Evolutionary conservation across 202 grass and related monocot genomes (phyloP).

Genomic region (Eragrostis tef): DNA sequence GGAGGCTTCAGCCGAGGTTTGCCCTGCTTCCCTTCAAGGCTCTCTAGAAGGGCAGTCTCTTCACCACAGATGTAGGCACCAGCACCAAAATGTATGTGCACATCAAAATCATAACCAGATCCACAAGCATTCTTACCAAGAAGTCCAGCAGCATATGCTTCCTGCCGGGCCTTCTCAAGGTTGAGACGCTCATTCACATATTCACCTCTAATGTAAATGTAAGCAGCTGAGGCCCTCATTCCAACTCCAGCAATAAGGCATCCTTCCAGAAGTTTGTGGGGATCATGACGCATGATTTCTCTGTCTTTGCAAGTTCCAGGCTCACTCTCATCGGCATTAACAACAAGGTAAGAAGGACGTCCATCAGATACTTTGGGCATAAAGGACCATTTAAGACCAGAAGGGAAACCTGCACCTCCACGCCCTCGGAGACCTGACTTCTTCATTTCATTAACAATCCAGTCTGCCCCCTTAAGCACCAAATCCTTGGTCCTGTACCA

Average conservation of each 20-base stretch:
- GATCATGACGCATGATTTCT: conserved; percentile 97
- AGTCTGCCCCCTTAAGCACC: conserved; percentile 85
- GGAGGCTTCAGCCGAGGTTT: conserved; percentile 93
- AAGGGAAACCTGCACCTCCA: conserved; percentile 94
- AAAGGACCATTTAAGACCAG: conserved; percentile 97
- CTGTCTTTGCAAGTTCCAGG: conserved; percentile 98
- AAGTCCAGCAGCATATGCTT: conserved; percentile 86
- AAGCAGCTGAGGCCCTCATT: conserved; percentile 94
- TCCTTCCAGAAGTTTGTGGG: conserved; percentile 95
- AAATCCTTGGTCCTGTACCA: conserved; percentile 96
- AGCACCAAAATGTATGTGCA: conserved; percentile 92
- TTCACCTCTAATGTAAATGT: conserved; percentile 98
- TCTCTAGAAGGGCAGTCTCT: conserved; percentile 93
- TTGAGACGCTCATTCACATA: conserved; percentile 88
- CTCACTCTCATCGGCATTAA: conserved; percentile 99
- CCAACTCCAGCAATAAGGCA: conserved; percentile 95
- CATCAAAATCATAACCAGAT: conserved; percentile 94
- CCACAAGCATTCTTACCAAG: conserved; percentile 94
- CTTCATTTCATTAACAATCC: conserved; percentile 98
- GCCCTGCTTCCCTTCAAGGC: conserved; percentile 96
- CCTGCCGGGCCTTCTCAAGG: conserved; percentile 84
- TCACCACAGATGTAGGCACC: conserved; percentile 98
- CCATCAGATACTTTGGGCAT: conserved; percentile 99
- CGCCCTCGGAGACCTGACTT: conserved; percentile 90
- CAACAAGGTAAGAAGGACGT: conserved; percentile 93